A percentile compares a stretch with the other conserved stretches of the same genome.
phyloP scores from a whole-genome alignment of 2,329 filamentous ascomycete species.

The Claviceps sp. region DNA sequence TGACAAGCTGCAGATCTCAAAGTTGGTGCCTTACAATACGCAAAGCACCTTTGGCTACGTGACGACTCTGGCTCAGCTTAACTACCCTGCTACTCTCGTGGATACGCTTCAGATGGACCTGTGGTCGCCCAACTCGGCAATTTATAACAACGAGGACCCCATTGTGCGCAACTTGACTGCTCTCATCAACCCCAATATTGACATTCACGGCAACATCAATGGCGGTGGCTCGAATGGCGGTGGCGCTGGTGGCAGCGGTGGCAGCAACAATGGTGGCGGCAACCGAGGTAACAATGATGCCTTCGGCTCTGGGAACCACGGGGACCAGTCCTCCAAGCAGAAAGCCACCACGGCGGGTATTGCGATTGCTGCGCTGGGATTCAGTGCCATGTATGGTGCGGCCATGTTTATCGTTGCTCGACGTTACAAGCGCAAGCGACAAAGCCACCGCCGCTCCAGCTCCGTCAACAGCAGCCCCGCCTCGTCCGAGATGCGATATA shows the following conservation, averaged over 20 bases:
- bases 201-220: conserved; percentile 22
- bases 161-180: conserved; percentile 61
- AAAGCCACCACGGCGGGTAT: conserved; percentile 54
- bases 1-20: conserved; percentile 50
- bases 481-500: conserved; percentile 41
- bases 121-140: conserved; percentile 52
- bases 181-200: conserved; percentile 72
- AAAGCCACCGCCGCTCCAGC: conserved; percentile 62
- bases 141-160: conserved; percentile 58
- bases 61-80: conserved; percentile 57
- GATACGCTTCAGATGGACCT: conserved; percentile 56
- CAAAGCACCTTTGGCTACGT: conserved; percentile 57
- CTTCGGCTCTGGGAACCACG: conserved; percentile 27
- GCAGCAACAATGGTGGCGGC: conserved; percentile 19
- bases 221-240: conserved; percentile 23
- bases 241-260: conserved; percentile 10
- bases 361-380: conserved; percentile 61
- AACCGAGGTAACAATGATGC: conserved; percentile 23
- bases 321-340: conserved; percentile 43
- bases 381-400: conserved; percentile 77
- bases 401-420: conserved; percentile 91
- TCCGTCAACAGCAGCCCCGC: conserved; percentile 44
- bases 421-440: conserved; percentile 76
- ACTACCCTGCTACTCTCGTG: conserved; percentile 60
- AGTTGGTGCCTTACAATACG: conserved; percentile 67